These are phyloP conservation scores for Solanum corneliomulleri DNA, from an alignment of 257 asterid genomes.

Conservation along the genomic window DNA sequence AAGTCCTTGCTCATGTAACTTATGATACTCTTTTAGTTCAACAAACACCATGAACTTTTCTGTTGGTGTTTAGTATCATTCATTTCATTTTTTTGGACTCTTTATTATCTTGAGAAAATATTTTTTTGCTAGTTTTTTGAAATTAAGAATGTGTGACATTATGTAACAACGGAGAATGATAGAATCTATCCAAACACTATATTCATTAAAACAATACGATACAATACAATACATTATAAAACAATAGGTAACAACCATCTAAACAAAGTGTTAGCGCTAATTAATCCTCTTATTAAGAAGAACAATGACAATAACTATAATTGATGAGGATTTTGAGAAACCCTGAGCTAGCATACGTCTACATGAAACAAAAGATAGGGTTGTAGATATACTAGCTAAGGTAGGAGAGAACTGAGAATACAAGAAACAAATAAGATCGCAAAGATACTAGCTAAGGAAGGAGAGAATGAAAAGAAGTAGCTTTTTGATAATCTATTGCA, in stretches of 20 bases:
- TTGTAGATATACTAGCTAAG: background rate
- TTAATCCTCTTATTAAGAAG: background rate
- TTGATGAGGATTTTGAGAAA: background rate
- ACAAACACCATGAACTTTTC: background rate
- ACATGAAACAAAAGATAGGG: background rate
- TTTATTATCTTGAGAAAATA: background rate
- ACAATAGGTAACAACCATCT: too few species aligned
- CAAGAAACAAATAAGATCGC: background rate
- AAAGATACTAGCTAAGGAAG: background rate
- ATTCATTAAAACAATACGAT: too few species aligned
- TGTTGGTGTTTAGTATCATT: background rate
- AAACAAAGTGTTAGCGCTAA: background rate
- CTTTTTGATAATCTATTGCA: too few species aligned
- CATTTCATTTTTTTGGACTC: background rate
- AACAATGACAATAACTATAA: background rate
- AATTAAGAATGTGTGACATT: too few species aligned
- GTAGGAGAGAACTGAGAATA: background rate
- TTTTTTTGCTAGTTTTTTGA: background rate
- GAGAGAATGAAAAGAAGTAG: background rate
- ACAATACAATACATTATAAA: too few species aligned
- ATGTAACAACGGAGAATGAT: too few species aligned
- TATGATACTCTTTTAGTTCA: background rate
- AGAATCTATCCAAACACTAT: too few species aligned
- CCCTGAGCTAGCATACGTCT: too few species aligned
- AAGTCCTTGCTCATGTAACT: background rate